phyloP scores from a whole-genome alignment of 116 monocot genomes.

The Iris pallida region DNA sequence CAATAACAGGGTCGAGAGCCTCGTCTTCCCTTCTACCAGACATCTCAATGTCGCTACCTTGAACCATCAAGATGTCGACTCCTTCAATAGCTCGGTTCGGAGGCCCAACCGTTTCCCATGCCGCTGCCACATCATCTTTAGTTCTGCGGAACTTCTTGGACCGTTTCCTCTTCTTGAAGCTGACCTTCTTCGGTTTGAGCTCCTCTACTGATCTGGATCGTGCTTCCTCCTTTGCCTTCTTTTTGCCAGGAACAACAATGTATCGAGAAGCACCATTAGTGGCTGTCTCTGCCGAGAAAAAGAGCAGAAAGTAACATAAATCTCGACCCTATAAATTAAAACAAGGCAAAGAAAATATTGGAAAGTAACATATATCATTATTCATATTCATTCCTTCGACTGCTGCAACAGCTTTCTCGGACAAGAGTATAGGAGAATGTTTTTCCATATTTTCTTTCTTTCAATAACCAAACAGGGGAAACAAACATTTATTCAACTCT shows the following conservation, averaged over 20 bases:
- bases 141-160: conserved; percentile 34
- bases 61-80: neutral
- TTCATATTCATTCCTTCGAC: too few relatives aligned
- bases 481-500: too few relatives aligned
- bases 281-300: conserved; percentile 9
- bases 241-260: conserved; percentile 63
- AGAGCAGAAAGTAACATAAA: neutral
- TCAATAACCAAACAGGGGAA: neutral
- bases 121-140: conserved; percentile 10
- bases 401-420: too few relatives aligned
- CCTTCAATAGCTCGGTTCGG: conserved; percentile 8
- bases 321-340: too few relatives aligned
- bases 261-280: conserved; percentile 35
- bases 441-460: neutral
- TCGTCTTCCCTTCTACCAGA: neutral
- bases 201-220: conserved; percentile 24
- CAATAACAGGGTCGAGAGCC: neutral
- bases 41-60: neutral
- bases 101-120: neutral
- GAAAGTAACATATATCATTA: neutral
- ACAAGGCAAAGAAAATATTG: neutral
- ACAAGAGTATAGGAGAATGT: neutral
- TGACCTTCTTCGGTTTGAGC: conserved; percentile 54
- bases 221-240: conserved; percentile 35
- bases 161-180: conserved; percentile 53